A percentile compares a stretch with the other conserved stretches of the same genome.
Evolutionary conservation across 371 early-diverging fungal genomes (phyloP).

Genomic region (Apophysomyces ossiformis): DNA sequence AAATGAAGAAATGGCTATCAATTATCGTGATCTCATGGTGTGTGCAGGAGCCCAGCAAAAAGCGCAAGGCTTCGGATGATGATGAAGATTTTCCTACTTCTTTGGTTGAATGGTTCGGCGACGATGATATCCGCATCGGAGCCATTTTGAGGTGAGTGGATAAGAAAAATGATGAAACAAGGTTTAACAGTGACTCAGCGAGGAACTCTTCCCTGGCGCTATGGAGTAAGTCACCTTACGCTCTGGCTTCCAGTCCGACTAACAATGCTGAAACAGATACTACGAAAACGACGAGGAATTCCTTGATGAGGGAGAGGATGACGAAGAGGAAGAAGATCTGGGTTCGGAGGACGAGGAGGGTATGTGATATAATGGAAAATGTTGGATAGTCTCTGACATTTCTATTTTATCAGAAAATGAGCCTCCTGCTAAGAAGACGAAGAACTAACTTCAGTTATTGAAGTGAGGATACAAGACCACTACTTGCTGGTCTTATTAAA

Average conservation of each 20-base stretch:
- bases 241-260: not conserved
- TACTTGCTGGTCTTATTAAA: not conserved
- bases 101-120: slow-evolving; percentile 53
- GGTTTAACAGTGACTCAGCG: slow-evolving; percentile 26
- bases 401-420: not conserved
- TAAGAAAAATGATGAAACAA: not conserved
- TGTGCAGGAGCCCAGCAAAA: slow-evolving; percentile 33
- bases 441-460: not conserved
- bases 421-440: slow-evolving; percentile 5
- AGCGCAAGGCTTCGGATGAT: slow-evolving; percentile 52
- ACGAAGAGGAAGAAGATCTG: slow-evolving; percentile 44
- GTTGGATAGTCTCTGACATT: not conserved
- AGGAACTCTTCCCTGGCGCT: slow-evolving; percentile 48
- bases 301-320: slow-evolving; percentile 19
- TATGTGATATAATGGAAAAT: not conserved
- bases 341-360: slow-evolving; percentile 28
- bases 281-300: slow-evolving; percentile 30
- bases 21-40: not conserved
- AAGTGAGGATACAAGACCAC: not conserved
- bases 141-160: slow-evolving; percentile 28
- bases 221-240: slow-evolving; percentile 22
- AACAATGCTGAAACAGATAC: not conserved
- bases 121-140: slow-evolving; percentile 47
- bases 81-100: slow-evolving; percentile 34
- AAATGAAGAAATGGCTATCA: not conserved